Evolutionary conservation across 2,329 filamentous ascomycete species (phyloP).

Genomic region (Keithomyces neogunnii): DNA sequence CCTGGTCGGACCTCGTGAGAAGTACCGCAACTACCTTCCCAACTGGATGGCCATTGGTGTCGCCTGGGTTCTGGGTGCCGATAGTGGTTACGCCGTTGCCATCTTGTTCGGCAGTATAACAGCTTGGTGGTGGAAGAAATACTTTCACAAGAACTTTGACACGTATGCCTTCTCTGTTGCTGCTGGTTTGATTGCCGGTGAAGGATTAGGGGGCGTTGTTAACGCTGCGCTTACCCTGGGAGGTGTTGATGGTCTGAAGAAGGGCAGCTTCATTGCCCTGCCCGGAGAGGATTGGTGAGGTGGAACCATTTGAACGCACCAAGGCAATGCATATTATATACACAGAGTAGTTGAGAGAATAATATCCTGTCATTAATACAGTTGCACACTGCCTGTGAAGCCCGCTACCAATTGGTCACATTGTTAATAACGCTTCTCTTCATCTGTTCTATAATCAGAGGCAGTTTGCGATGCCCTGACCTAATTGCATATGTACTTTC

Average conservation of each 20-base stretch:
- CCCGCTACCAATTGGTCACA: too few relatives aligned
- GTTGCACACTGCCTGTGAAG: too few relatives aligned
- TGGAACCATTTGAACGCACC: too few relatives aligned
- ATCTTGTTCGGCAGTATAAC: constrained; percentile 46
- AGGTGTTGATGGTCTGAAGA: constrained; percentile 18
- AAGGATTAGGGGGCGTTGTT: constrained; percentile 54
- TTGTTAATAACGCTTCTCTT: too few relatives aligned
- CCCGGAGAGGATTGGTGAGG: background rate
- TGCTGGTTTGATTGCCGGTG: constrained; percentile 53
- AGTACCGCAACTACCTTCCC: constrained; percentile 48
- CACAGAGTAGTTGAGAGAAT: too few relatives aligned
- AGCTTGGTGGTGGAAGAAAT: constrained; percentile 46
- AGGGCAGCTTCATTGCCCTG: background rate
- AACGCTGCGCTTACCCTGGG: constrained; percentile 40
- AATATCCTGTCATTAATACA: too few relatives aligned
- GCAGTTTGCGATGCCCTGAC: too few relatives aligned
- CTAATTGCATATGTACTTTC: too few relatives aligned
- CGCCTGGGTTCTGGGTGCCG: constrained; percentile 49
- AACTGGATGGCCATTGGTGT: constrained; percentile 56
- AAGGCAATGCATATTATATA: too few relatives aligned
- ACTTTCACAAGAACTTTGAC: constrained; percentile 39
- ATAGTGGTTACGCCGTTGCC: constrained; percentile 45
- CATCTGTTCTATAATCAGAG: too few relatives aligned
- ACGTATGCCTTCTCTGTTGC: constrained; percentile 51
- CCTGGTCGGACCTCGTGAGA: constrained; percentile 41